Conservation (phyloP, 805 yeast species). For the Saturnispora besseyi region DNA sequence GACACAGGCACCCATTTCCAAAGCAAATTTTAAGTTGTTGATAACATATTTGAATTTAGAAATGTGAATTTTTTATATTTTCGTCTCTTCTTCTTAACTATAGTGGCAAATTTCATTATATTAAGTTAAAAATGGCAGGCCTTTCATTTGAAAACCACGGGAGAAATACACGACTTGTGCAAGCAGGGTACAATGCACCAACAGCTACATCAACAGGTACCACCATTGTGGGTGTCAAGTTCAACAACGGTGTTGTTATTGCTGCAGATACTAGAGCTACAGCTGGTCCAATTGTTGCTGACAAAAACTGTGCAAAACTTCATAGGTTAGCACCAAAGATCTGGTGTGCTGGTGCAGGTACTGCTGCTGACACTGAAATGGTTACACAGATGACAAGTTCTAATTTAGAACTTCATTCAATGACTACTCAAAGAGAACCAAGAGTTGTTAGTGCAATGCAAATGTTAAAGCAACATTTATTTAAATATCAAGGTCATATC, state of each 20-base stretch:
- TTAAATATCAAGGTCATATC: slow-evolving; percentile 93
- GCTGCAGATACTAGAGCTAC: slow-evolving; percentile 99
- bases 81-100: not conserved
- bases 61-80: not conserved
- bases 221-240: slow-evolving; percentile 96
- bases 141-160: slow-evolving; percentile 88
- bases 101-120: slow-evolving; percentile 8
- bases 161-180: slow-evolving; percentile 69
- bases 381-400: slow-evolving; percentile 91
- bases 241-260: slow-evolving; percentile 88
- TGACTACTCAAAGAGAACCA: slow-evolving; percentile 73
- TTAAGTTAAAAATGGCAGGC: slow-evolving; percentile 56
- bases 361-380: slow-evolving; percentile 99
- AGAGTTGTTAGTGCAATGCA: slow-evolving; percentile 91
- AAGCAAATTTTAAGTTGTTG: not conserved
- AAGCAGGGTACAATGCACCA: slow-evolving; percentile 65
- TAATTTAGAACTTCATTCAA: slow-evolving; percentile 81
- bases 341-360: slow-evolving; percentile 99
- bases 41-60: not conserved
- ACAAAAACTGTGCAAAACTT: slow-evolving; percentile 93
- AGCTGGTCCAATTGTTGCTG: slow-evolving; percentile 93
- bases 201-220: slow-evolving; percentile 97
- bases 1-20: slow-evolving; percentile 27
- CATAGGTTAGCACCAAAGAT: slow-evolving; percentile 84
- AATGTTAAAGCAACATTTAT: slow-evolving; percentile 87